These are phyloP conservation scores for Xylaria sp. DNA, from an alignment of 2,329 filamentous ascomycete genomes.

Conservation along the genomic window DNA sequence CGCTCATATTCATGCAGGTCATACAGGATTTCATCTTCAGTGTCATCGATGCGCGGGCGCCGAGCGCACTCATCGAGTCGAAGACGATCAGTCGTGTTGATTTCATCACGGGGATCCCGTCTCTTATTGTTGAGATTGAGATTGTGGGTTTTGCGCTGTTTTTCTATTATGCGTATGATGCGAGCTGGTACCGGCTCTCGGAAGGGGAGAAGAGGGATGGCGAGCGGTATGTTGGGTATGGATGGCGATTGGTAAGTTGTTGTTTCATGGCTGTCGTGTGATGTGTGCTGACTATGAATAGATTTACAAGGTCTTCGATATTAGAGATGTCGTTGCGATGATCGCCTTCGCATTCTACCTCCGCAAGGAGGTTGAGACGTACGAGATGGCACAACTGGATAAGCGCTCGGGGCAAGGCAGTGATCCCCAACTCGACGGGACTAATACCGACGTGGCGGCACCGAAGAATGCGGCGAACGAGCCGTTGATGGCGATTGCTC, in stretches of 20 bases:
- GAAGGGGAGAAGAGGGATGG: conserved; percentile 12
- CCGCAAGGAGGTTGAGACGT: conserved; percentile 6
- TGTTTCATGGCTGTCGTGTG: background rate
- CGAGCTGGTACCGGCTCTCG: conserved; percentile 20
- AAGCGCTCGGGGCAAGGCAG: background rate
- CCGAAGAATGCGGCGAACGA: no score
- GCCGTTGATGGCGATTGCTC: no score
- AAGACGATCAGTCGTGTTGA: conserved; percentile 18
- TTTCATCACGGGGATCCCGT: conserved; percentile 22
- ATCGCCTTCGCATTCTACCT: conserved; percentile 9
- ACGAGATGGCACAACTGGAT: background rate
- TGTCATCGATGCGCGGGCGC: conserved; percentile 17
- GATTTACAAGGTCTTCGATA: conserved; percentile 16
- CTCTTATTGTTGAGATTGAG: conserved; percentile 18
- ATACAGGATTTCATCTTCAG: conserved; percentile 21
- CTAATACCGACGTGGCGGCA: no score
- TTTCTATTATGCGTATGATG: conserved; percentile 26
- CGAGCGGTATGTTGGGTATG: conserved; percentile 5
- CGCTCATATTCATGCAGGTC: conserved; percentile 27
- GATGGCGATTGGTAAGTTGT: conserved; percentile 16
- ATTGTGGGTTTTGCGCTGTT: conserved; percentile 24
- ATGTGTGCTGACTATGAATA: conserved; percentile 1
- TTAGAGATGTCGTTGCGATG: conserved; percentile 11
- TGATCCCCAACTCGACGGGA: background rate
- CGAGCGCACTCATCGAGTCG: conserved; percentile 12